Evolutionary conservation across 495 filamentous ascomycete species (phyloP), one percentile per base, ranked within the genome.

Genomic region (Elaphomyces granulatus): DNA sequence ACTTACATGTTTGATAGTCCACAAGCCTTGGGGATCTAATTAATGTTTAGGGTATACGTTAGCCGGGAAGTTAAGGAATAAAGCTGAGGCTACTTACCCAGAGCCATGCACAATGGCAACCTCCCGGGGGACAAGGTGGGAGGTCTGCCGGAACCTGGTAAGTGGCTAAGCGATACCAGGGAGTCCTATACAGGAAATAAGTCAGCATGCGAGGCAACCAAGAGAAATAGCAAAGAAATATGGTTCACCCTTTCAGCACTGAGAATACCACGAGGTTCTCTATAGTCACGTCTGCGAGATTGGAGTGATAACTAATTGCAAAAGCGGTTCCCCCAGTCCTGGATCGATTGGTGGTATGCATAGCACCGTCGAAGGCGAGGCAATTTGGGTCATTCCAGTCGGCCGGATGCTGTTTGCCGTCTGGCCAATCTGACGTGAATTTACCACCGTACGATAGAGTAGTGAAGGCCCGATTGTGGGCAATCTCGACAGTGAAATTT

Each of bases 101-200:
- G 16, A 74, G 60, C 69, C 66, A 73, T 15, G 71, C 70, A 40
- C 72, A 76, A 15, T 53, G 63, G 42, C 70, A 76, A 14, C 70
- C 70, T 3, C 55, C 68, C 1, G 45, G 41, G 1, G 71, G 67
- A 43, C 72, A 75, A 19, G 54, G 44, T 10, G 64, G 63, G 35
- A 75, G 47, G 28, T 60, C 58, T 8, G 52, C 42, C 0, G 70
- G 68, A 12, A 75, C 60, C 12, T 62, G 34, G 39, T 72, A 76
- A 1, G 54, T 58, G 1, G 67, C 56, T 6, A 63, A n/a, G 10
- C 68, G 56, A 28, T 66, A 65, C 64, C 66, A 72, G 0, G 68
- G 68, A 4, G 68, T 68, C 45, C 60, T 65, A 39, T 38, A 32
- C 10, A 44, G 20, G 34, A 46, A 26, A 34, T 19, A 23, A 40